Percentiles rank a stretch among this genome's conserved stretches.
phyloP scores from a whole-genome alignment of 257 asterid species.

The Paraleonurus japonicus region DNA sequence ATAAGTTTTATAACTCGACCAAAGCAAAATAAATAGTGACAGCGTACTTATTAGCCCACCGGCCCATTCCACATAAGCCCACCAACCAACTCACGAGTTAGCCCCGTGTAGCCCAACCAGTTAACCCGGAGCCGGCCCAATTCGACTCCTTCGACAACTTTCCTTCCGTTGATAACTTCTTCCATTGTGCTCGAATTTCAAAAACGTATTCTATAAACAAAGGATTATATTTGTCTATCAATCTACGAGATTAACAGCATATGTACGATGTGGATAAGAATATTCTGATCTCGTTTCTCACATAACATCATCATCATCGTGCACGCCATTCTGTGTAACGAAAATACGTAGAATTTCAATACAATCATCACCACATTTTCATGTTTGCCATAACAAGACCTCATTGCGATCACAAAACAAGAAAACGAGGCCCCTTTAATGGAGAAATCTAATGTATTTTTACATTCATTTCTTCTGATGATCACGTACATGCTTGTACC shows the following conservation, averaged over 20 bases:
- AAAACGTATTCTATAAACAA: background rate
- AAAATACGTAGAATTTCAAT: background rate
- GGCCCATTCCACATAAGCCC: no score
- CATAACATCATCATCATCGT: background rate
- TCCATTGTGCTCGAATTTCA: background rate
- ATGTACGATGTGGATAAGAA: background rate
- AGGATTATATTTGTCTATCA: background rate
- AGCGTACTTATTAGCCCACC: no score
- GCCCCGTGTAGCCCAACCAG: no score
- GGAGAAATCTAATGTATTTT: slow-evolving; percentile 21
- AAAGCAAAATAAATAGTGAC: no score
- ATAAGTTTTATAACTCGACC: no score
- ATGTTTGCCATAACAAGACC: background rate
- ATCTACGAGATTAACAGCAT: background rate
- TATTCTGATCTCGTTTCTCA: background rate
- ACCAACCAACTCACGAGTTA: no score
- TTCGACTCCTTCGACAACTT: background rate
- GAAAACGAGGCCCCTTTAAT: slow-evolving; percentile 24
- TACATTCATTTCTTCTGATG: background rate
- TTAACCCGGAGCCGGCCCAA: no score
- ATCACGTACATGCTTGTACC: background rate
- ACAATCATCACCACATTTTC: background rate
- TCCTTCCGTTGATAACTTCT: background rate
- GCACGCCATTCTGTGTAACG: background rate
- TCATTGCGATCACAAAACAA: no score